Percentiles rank a stretch among this genome's conserved stretches.
These are phyloP conservation scores for Quercus tomentella DNA, from an alignment of 331 rosid genomes.

Conservation along the genomic window DNA sequence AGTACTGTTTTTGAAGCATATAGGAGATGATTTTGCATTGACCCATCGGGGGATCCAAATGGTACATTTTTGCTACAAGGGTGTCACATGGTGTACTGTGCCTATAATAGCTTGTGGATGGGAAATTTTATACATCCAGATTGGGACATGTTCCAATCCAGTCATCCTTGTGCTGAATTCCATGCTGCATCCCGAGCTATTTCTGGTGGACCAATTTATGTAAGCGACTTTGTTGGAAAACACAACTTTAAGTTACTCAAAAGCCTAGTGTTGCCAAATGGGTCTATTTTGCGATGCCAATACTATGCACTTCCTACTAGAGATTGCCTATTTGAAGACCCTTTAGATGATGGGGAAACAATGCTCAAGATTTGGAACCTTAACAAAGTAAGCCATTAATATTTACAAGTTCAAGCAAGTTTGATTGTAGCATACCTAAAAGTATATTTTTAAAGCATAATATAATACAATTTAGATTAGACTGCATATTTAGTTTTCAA, in stretches of 20 bases:
- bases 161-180: slow-evolving; percentile 61
- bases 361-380: slow-evolving; percentile 85
- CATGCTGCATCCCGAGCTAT: slow-evolving; percentile 71
- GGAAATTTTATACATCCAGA: slow-evolving; percentile 71
- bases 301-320: slow-evolving; percentile 63
- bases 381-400: slow-evolving; percentile 42
- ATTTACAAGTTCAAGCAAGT: neutral
- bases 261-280: slow-evolving; percentile 55
- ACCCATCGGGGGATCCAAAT: slow-evolving; percentile 57
- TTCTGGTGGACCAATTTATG: slow-evolving; percentile 70
- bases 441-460: neutral
- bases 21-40: slow-evolving; percentile 67
- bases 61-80: slow-evolving; percentile 73
- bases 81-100: slow-evolving; percentile 77
- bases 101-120: slow-evolving; percentile 75
- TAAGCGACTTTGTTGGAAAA: slow-evolving; percentile 52
- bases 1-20: too few relatives aligned
- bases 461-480: neutral
- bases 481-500: too few relatives aligned
- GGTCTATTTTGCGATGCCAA: slow-evolving; percentile 57
- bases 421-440: neutral
- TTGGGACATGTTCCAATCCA: slow-evolving; percentile 80
- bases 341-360: slow-evolving; percentile 68
- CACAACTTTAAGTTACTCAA: slow-evolving; percentile 65
- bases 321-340: slow-evolving; percentile 66